phyloP scores from a whole-genome alignment of 495 filamentous ascomycete genomes.

The Hyaloscypha variabilis region DNA sequence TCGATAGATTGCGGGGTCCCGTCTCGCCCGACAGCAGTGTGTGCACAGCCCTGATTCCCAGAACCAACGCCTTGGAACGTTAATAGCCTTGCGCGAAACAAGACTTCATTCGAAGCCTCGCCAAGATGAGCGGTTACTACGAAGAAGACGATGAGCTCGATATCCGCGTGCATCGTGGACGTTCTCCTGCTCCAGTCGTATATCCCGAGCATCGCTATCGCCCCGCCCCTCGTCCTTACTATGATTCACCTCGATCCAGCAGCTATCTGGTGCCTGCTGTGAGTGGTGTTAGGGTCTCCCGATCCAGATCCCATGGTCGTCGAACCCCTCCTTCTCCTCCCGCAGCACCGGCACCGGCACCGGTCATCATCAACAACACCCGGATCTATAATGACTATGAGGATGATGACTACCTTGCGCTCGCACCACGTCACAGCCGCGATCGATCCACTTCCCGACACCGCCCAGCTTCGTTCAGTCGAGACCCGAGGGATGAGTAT shows the following conservation, averaged over 20 bases:
- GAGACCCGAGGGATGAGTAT: constrained; percentile 13
- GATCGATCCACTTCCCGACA: constrained; percentile 31
- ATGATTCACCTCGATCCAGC: background rate
- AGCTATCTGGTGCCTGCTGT: constrained; percentile 23
- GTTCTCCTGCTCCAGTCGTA: constrained; percentile 36
- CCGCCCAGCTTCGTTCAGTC: constrained; percentile 28
- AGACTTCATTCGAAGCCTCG: constrained; percentile 8
- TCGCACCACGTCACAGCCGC: constrained; percentile 30
- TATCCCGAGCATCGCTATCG: constrained; percentile 27
- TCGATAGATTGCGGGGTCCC: constrained; percentile 4
- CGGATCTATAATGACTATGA: constrained; percentile 42
- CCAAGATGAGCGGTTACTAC: constrained; percentile 31
- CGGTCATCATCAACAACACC: constrained; percentile 52
- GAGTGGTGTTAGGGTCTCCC: constrained; percentile 2
- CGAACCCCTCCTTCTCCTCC: constrained; percentile 25
- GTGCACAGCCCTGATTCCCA: constrained; percentile 17
- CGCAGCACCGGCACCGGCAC: constrained; percentile 33
- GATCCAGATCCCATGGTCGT: constrained; percentile 24
- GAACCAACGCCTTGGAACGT: background rate
- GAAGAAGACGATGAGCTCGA: constrained; percentile 47
- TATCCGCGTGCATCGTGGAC: constrained; percentile 44
- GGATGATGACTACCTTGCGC: constrained; percentile 28
- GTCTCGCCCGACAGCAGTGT: constrained; percentile 8
- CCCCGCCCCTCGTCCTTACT: constrained; percentile 15
- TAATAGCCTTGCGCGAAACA: constrained; percentile 7